A percentile compares a stretch with the other conserved stretches of the same genome.
Conservation (phyloP, 768 basidiomycete genomes). For the Trametes coccinea region DNA sequence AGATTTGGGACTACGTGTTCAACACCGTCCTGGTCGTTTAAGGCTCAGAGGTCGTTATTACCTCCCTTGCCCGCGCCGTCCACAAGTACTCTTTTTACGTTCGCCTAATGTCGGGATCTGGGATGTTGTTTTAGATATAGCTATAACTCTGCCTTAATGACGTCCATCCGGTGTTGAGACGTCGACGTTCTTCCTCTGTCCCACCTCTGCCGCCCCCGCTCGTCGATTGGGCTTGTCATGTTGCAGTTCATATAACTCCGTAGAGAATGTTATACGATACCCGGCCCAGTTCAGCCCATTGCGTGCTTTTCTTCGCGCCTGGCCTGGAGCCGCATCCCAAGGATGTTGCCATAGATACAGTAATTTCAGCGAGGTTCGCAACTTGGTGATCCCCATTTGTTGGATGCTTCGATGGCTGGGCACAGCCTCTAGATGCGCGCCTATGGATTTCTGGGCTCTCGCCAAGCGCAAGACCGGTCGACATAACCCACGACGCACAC, state of each 20-base stretch:
- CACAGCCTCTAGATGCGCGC: background rate
- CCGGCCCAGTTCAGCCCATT: background rate
- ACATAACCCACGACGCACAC: background rate
- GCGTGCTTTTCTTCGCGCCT: background rate
- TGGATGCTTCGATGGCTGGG: too few species aligned
- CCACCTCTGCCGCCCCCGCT: constrained; percentile 3
- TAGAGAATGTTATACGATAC: constrained; percentile 9
- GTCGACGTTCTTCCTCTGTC: background rate
- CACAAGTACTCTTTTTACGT: background rate
- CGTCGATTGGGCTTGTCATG: background rate
- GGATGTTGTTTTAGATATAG: constrained; percentile 6
- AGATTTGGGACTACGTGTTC: constrained; percentile 94
- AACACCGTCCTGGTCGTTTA: constrained; percentile 75
- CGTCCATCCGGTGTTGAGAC: background rate
- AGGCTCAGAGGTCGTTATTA: background rate
- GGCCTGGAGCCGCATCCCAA: too few species aligned
- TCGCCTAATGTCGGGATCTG: background rate
- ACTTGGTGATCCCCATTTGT: too few species aligned
- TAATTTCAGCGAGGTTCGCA: too few species aligned
- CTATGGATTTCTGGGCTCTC: background rate
- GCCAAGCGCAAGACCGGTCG: background rate
- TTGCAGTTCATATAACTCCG: background rate
- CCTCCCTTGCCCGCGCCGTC: background rate
- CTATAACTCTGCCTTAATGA: constrained; percentile 5
- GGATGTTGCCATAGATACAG: too few species aligned